Evolutionary conservation across 345 rosid species (phyloP).

Genomic region (Litchi chinensis): DNA sequence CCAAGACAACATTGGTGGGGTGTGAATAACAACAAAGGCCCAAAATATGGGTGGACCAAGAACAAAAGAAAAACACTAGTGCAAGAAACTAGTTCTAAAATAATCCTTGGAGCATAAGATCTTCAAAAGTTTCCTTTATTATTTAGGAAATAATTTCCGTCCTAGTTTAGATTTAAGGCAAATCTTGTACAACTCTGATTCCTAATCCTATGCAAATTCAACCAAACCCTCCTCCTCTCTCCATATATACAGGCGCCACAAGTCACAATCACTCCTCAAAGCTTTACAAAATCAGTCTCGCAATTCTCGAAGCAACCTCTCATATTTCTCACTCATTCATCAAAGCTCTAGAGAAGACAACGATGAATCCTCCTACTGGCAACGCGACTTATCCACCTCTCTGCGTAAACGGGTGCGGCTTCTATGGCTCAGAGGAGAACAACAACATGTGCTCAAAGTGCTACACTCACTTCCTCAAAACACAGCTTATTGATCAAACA

Average conservation of each 20-base stretch:
- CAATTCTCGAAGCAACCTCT: neutral
- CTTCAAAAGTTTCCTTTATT: neutral
- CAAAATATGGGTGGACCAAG: too few relatives aligned
- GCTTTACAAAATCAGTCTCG: neutral
- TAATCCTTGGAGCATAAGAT: neutral
- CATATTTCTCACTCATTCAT: neutral
- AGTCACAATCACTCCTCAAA: neutral
- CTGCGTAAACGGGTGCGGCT: conserved; percentile 33
- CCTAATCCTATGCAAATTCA: neutral
- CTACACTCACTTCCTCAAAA: conserved; percentile 27
- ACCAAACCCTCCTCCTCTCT: neutral
- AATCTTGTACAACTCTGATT: neutral
- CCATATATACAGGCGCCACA: neutral
- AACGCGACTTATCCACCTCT: neutral
- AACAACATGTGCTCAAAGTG: conserved; percentile 37
- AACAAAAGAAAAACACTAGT: too few relatives aligned
- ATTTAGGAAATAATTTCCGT: too few relatives aligned
- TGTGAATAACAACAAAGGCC: too few relatives aligned
- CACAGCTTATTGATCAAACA: neutral
- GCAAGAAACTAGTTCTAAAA: neutral
- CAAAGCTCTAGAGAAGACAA: neutral
- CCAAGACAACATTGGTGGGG: too few relatives aligned
- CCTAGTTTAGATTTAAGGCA: neutral
- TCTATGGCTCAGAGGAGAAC: conserved; percentile 24
- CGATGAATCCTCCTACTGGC: neutral